Conservation (phyloP, 1,139 yeast genomes). For the Geotrichum reessii region DNA sequence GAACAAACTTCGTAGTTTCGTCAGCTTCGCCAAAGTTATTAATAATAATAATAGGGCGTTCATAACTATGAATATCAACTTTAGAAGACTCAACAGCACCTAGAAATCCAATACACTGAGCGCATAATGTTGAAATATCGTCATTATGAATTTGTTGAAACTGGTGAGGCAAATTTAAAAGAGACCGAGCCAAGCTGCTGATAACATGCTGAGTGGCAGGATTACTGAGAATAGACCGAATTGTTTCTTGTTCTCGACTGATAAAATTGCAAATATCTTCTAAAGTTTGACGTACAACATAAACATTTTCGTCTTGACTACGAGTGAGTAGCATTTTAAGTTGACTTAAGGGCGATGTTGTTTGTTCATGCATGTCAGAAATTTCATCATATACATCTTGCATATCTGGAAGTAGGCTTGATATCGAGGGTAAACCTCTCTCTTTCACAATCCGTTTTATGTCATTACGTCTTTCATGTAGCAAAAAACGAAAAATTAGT, state of each 20-base stretch:
- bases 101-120: constrained; percentile 64
- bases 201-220: constrained; percentile 34
- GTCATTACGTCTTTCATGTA: constrained; percentile 19
- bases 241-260: constrained; percentile 43
- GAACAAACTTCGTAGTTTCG: constrained; percentile 62
- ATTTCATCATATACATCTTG: constrained; percentile 19
- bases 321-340: constrained; percentile 38
- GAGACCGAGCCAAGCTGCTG: constrained; percentile 47
- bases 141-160: constrained; percentile 38
- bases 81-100: constrained; percentile 75
- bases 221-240: constrained; percentile 36
- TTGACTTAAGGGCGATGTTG: constrained; percentile 3
- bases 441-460: constrained; percentile 17
- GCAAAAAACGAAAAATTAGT: constrained; percentile 21
- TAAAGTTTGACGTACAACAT: constrained; percentile 73
- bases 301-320: constrained; percentile 60
- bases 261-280: constrained; percentile 57
- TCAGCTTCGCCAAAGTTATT: constrained; percentile 55
- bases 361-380: background rate
- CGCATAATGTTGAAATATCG: constrained; percentile 53
- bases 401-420: constrained; percentile 25
- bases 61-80: constrained; percentile 46
- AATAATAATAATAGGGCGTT: constrained; percentile 46
- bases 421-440: constrained; percentile 28
- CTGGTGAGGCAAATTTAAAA: constrained; percentile 45